phyloP scores from a whole-genome alignment of 2,329 filamentous ascomycete genomes.

The Intubia oerlemansii region DNA sequence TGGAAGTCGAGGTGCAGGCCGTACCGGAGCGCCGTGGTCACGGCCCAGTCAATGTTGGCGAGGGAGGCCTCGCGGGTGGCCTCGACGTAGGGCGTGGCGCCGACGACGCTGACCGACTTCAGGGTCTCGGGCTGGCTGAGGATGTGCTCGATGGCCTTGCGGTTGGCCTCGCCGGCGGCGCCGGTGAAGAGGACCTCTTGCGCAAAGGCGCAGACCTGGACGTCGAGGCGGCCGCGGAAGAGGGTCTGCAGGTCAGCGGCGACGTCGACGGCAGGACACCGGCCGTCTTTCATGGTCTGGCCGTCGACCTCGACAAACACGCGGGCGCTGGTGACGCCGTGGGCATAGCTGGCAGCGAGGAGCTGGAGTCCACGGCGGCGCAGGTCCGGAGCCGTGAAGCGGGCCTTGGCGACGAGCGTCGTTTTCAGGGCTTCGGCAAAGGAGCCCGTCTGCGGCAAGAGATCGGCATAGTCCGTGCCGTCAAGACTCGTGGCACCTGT shows the following conservation, averaged over 20 bases:
- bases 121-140: constrained; percentile 8
- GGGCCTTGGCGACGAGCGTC: constrained; percentile 32
- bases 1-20: constrained; percentile 46
- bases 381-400: constrained; percentile 41
- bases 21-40: constrained; percentile 26
- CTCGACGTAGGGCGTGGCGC: constrained; percentile 53
- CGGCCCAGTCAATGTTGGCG: constrained; percentile 41
- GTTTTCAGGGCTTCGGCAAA: constrained; percentile 41
- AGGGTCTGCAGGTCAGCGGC: constrained; percentile 33
- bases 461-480: constrained; percentile 26
- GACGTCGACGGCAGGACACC: constrained; percentile 26
- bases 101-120: constrained; percentile 31
- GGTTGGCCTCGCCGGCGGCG: constrained; percentile 25
- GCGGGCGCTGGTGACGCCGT: constrained; percentile 47
- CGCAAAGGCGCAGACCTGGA: constrained; percentile 52
- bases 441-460: constrained; percentile 35
- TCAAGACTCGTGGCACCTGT: too few relatives aligned
- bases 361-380: constrained; percentile 41
- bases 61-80: constrained; percentile 21
- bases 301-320: constrained; percentile 53
- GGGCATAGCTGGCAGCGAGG: constrained; percentile 38
- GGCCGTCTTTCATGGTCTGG: constrained; percentile 15
- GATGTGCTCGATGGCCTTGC: constrained; percentile 19
- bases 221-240: constrained; percentile 27
- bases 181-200: constrained; percentile 46